A percentile compares a stretch with the other conserved stretches of the same genome.
Evolutionary conservation across 441 rosid genomes (phyloP).

Genomic region (Omphalea diandra): DNA sequence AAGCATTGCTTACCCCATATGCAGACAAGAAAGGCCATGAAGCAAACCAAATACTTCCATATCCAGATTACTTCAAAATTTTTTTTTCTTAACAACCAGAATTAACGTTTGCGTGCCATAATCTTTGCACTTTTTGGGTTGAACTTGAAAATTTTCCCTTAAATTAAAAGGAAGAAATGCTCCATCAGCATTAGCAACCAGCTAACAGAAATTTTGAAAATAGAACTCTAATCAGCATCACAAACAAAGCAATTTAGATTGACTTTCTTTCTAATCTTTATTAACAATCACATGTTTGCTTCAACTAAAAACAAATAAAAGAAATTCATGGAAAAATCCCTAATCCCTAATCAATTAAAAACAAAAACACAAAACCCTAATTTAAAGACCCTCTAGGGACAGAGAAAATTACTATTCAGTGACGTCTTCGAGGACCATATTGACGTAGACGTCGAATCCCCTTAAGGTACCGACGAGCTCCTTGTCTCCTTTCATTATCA

Average conservation of each 20-base stretch:
- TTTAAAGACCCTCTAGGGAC: not conserved
- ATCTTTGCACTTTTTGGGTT: not conserved
- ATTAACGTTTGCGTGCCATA: not conserved
- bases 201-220: not conserved
- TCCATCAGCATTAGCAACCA: not conserved
- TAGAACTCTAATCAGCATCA: too few relatives aligned
- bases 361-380: too few relatives aligned
- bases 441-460: slow-evolving; percentile 92
- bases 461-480: slow-evolving; percentile 89
- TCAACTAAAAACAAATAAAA: too few relatives aligned
- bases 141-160: not conserved
- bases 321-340: too few relatives aligned
- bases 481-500: slow-evolving; percentile 98
- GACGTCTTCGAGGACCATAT: slow-evolving; percentile 97
- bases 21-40: too few relatives aligned
- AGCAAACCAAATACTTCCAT: too few relatives aligned
- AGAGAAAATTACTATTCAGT: slow-evolving; percentile 55
- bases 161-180: not conserved
- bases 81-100: not conserved
- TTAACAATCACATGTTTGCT: too few relatives aligned
- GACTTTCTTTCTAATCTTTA: too few relatives aligned
- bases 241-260: too few relatives aligned
- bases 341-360: too few relatives aligned
- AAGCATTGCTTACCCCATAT: too few relatives aligned
- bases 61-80: not conserved